Percentiles rank a stretch among this genome's conserved stretches.
These are phyloP conservation scores for Stachybotrys elegans DNA, from an alignment of 2,329 filamentous ascomycete genomes.

Conservation along the genomic window DNA sequence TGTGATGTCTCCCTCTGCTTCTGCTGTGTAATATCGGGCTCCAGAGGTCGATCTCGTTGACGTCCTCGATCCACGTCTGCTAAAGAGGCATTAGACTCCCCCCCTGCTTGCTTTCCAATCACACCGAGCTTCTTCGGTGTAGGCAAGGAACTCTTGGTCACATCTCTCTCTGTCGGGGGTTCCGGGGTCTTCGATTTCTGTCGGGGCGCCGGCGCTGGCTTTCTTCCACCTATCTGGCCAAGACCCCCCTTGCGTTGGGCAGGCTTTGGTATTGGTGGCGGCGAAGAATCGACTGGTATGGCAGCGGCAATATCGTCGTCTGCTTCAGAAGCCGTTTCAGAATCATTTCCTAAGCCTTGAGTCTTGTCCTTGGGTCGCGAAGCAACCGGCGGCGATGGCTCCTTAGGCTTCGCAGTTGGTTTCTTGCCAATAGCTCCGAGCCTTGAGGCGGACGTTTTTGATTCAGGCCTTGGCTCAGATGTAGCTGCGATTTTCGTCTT, in stretches of 20 bases:
- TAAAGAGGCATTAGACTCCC: slow-evolving; percentile 2
- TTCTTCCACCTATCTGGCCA: slow-evolving; percentile 36
- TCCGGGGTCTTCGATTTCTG: slow-evolving; percentile 5
- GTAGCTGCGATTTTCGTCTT: too few species aligned
- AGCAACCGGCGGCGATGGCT: slow-evolving; percentile 21
- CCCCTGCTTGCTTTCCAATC: slow-evolving; percentile 21
- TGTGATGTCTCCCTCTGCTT: slow-evolving; percentile 36
- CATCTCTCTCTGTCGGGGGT: too few species aligned
- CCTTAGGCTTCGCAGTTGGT: slow-evolving; percentile 6
- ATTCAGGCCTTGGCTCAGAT: too few species aligned
- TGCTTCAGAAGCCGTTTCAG: slow-evolving; percentile 41
- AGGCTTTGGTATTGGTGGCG: slow-evolving; percentile 16
- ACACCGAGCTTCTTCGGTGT: slow-evolving; percentile 24
- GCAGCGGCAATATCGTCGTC: slow-evolving; percentile 24
- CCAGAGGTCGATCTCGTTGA: slow-evolving; percentile 10
- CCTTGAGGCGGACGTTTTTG: slow-evolving; percentile 14
- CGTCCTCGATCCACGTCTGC: slow-evolving; percentile 16
- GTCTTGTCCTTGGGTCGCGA: too few species aligned
- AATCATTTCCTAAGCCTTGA: slow-evolving; percentile 21
- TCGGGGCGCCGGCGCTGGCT: slow-evolving; percentile 12
- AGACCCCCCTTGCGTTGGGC: slow-evolving; percentile 25
- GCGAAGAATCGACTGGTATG: slow-evolving; percentile 13
- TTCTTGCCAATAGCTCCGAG: slow-evolving; percentile 31
- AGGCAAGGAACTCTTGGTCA: too few species aligned
- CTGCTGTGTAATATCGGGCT: slow-evolving; percentile 21